Percentiles rank a stretch among this genome's conserved stretches.
These are phyloP conservation scores for Cornus kousa DNA, from an alignment of 148 eudicot genomes.

Conservation along the genomic window DNA sequence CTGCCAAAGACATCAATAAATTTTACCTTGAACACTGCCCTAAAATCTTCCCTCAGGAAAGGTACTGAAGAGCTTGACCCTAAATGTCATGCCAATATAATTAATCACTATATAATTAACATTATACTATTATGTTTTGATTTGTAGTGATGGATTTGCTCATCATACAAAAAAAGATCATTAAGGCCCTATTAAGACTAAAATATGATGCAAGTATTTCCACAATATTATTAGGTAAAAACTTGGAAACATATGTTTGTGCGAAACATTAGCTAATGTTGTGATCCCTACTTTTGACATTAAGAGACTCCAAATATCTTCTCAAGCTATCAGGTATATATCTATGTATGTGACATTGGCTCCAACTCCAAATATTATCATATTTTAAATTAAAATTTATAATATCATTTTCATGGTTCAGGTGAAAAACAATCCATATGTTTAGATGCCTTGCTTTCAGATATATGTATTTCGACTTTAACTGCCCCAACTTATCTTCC, in stretches of 20 bases:
- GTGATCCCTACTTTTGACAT: conserved; percentile 49
- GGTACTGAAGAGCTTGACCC: background rate
- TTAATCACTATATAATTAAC: too few species aligned
- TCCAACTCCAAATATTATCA: background rate
- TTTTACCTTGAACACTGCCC: background rate
- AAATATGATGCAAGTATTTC: conserved; percentile 34
- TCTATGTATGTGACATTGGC: background rate
- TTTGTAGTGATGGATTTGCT: background rate
- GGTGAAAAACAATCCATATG: conserved; percentile 35
- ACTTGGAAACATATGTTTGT: conserved; percentile 22
- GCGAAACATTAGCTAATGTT: conserved; percentile 36
- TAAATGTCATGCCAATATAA: too few species aligned
- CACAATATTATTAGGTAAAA: conserved; percentile 30
- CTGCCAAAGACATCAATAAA: background rate
- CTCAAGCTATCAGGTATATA: conserved; percentile 35
- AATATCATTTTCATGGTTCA: background rate
- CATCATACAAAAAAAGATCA: conserved; percentile 11
- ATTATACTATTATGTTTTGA: background rate
- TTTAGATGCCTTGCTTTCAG: conserved; percentile 38
- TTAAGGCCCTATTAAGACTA: conserved; percentile 30
- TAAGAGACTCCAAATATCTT: conserved; percentile 34
- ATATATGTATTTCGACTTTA: conserved; percentile 46
- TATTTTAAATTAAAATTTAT: background rate
- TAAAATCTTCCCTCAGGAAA: background rate
- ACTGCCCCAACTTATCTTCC: conserved; percentile 41